Percentiles rank a stretch among this genome's conserved stretches.
phyloP scores from a whole-genome alignment of 371 early-diverging fungal species.

The Syncephalastrum monosporum region DNA sequence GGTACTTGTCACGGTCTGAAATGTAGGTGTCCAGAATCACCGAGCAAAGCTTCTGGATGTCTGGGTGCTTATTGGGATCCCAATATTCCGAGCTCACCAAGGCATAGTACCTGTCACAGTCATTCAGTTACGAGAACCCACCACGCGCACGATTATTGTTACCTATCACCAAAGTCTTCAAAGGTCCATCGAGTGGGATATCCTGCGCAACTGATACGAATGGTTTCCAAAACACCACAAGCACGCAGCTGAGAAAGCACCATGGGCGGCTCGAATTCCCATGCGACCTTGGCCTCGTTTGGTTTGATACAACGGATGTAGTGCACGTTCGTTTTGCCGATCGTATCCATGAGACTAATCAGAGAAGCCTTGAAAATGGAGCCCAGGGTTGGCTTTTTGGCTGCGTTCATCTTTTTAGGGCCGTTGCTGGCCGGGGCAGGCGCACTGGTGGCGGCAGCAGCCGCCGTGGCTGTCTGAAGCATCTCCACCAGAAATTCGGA shows the following conservation, averaged over 20 bases:
- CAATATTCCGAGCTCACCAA: slow-evolving; percentile 75
- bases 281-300: slow-evolving; percentile 89
- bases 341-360: slow-evolving; percentile 91
- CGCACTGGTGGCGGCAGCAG: slow-evolving; percentile 12
- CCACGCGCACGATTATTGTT: background rate
- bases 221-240: slow-evolving; percentile 99
- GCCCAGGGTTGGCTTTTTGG: slow-evolving; percentile 86
- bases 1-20: slow-evolving; percentile 82
- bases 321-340: slow-evolving; percentile 88
- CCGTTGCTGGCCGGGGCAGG: slow-evolving; percentile 27
- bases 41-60: slow-evolving; percentile 55
- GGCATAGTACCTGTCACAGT: slow-evolving; percentile 69
- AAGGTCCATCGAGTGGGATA: slow-evolving; percentile 95
- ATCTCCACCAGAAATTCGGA: slow-evolving; percentile 80
- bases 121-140: background rate
- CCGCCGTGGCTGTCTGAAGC: slow-evolving; percentile 37
- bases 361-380: slow-evolving; percentile 85
- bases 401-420: slow-evolving; percentile 30
- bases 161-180: slow-evolving; percentile 89
- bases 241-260: slow-evolving; percentile 96
- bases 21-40: slow-evolving; percentile 73
- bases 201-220: slow-evolving; percentile 98
- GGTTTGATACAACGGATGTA: slow-evolving; percentile 99
- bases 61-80: slow-evolving; percentile 52
- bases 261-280: slow-evolving; percentile 89